Evolutionary conservation across 1,284 basidiomycete species (phyloP).

Genomic region (Puccinia coronata): DNA sequence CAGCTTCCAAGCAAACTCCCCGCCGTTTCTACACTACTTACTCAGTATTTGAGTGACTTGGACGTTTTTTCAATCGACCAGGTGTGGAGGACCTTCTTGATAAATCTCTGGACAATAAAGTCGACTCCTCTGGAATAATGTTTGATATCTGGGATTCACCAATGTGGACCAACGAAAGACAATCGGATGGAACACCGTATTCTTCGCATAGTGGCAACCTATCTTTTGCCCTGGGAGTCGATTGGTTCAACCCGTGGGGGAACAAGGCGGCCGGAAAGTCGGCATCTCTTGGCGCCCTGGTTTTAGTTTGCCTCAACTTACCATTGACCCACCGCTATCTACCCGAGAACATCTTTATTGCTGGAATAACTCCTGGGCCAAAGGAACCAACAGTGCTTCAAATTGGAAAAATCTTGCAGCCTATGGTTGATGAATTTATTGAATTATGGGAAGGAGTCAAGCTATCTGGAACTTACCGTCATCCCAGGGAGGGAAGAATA

Average conservation of each 20-base stretch:
- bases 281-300: conserved; percentile 11
- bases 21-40: background rate
- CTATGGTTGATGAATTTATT: conserved; percentile 54
- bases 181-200: background rate
- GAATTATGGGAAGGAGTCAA: conserved; percentile 16
- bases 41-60: conserved; percentile 15
- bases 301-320: conserved; percentile 40
- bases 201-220: conserved; percentile 17
- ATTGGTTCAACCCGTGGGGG: conserved; percentile 36
- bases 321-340: conserved; percentile 58
- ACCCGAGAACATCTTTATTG: conserved; percentile 60
- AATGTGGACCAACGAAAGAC: conserved; percentile 6
- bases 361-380: conserved; percentile 58
- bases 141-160: conserved; percentile 19
- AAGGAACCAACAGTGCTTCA: conserved; percentile 51
- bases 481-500: background rate
- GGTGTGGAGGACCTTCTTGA: conserved; percentile 30
- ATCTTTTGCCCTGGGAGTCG: conserved; percentile 4
- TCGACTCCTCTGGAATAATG: background rate
- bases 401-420: conserved; percentile 57
- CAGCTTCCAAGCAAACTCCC: background rate
- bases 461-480: background rate
- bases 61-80: conserved; percentile 1
- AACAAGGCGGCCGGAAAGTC: conserved; percentile 7
- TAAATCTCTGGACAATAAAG: background rate